Evolutionary conservation across 352 stramenopile genomes (phyloP).

Genomic region (Pelagophyceae sp.): DNA sequence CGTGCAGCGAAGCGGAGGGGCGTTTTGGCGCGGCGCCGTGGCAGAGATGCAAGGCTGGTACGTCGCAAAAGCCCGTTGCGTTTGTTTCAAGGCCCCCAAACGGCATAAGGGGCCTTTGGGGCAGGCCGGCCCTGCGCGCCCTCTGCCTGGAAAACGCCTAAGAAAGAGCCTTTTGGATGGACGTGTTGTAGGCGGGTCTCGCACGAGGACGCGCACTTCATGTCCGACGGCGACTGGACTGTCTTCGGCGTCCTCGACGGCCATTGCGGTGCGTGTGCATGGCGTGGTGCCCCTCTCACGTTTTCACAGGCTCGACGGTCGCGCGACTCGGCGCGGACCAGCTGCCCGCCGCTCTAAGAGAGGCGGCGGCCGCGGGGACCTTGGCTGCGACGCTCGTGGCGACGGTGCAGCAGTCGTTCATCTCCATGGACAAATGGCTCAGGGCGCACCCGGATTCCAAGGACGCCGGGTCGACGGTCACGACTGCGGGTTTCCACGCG

Average conservation of each 20-base stretch:
- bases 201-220: conserved; percentile 20
- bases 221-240: not conserved
- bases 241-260: conserved; percentile 17
- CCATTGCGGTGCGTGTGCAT: not conserved
- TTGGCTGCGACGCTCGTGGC: not conserved
- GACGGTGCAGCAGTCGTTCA: not conserved
- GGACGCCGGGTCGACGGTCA: not conserved
- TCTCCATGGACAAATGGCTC: not conserved
- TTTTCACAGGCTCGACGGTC: no score
- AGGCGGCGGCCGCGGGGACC: not conserved
- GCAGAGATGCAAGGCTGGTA: conserved; percentile 20
- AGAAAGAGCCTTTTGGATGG: no score
- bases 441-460: not conserved
- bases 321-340: not conserved
- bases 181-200: not conserved
- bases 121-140: no score
- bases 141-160: no score
- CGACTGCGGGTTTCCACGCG: not conserved
- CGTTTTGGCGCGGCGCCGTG: not conserved
- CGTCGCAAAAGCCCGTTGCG: no score
- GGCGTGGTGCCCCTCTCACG: no score
- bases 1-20: conserved; percentile 2
- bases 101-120: no score
- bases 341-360: not conserved
- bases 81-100: no score